Base-by-base conservation (phyloP, 768 basidiomycete genomes). In the Trichaptum fuscoviolaceum region DNA sequence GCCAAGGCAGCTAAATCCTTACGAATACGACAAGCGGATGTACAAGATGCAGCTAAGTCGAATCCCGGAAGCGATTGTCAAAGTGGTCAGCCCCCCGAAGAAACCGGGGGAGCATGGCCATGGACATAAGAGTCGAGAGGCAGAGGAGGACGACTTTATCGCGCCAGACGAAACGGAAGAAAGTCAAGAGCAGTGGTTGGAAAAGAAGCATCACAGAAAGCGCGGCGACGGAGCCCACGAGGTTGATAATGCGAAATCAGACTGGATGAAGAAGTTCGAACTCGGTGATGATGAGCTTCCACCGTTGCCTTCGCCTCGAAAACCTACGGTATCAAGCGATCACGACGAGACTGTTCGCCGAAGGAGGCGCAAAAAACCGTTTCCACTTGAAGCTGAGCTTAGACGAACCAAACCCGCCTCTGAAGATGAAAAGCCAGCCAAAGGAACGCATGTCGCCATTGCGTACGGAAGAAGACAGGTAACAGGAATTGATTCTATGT, bases 21-120 rank as follows among this genome's bases (percentile, higher is more conserved):
- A 87, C 70, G 80, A 78, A 12, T 81, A 81, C 35, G 90, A 92
- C 66, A 77, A 83, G 63, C 57, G 77, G 12, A 57, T 75, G 42
- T 92, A 92, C 72, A 81, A 84, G 65, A 73, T 75, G 17, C 79
- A 82, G 63, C 74, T 92, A 68, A 79, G 78, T 34, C 69, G 72
- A 0, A 83, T 81, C 67, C 90, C 89, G 2, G 91, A 92, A 24
- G 91, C 91, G 1, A 85, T 92, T 58, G 80, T 92, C 59, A 86
- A 83, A 65, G 65, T 81, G 26, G 75, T 71, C 61, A 81, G 79
- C 71, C 78, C 79, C 17, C 34, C 23, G 26, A 63, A 52, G 25
- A 35, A 58, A n/a, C 26, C 52, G 15, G 36, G 23, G 24, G 35
- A 52, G 35, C 23, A 35, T 66, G n/a, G 23, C 18, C 27, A 66